Evolutionary conservation across 2,329 filamentous ascomycete species (phyloP).

Genomic region (Calonectria montana): DNA sequence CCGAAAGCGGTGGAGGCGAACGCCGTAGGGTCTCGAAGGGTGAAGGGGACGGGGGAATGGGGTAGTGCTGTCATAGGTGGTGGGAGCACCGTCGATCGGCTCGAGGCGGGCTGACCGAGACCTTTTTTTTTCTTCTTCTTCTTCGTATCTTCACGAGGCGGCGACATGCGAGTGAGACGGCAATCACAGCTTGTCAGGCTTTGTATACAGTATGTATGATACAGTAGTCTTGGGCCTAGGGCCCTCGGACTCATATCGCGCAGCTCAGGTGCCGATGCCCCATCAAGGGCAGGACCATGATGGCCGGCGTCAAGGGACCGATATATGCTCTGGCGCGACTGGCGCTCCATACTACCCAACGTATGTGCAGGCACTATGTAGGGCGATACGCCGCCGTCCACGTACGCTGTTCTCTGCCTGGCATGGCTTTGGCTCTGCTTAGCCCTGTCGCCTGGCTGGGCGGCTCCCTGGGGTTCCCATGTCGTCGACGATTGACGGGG

Average conservation of each 20-base stretch:
- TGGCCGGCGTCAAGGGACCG: constrained; percentile 2
- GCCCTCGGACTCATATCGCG: constrained; percentile 17
- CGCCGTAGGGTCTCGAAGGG: background rate
- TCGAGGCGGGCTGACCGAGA: constrained; percentile 33
- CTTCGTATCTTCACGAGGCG: background rate
- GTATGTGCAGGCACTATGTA: background rate
- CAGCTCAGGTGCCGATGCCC: constrained; percentile 7
- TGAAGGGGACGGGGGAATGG: constrained; percentile 10
- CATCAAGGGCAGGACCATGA: background rate
- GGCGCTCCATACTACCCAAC: constrained; percentile 25
- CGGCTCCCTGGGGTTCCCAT: constrained; percentile 28
- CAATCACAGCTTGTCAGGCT: constrained; percentile 2
- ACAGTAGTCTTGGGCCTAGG: constrained; percentile 9
- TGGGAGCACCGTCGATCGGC: constrained; percentile 37
- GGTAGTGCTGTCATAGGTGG: background rate
- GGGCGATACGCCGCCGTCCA: constrained; percentile 21
- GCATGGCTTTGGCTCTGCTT: constrained; percentile 13
- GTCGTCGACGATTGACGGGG: constrained; percentile 16
- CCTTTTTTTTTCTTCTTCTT: background rate
- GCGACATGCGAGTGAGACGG: constrained; percentile 21
- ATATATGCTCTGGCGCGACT: constrained; percentile 25
- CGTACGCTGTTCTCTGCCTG: constrained; percentile 20
- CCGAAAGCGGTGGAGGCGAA: constrained; percentile 44
- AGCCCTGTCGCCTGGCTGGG: constrained; percentile 25
- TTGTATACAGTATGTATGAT: constrained; percentile 9